Conservation (phyloP, 108 stramenopile genomes). For the Chaetoceros tenuissimus region DNA sequence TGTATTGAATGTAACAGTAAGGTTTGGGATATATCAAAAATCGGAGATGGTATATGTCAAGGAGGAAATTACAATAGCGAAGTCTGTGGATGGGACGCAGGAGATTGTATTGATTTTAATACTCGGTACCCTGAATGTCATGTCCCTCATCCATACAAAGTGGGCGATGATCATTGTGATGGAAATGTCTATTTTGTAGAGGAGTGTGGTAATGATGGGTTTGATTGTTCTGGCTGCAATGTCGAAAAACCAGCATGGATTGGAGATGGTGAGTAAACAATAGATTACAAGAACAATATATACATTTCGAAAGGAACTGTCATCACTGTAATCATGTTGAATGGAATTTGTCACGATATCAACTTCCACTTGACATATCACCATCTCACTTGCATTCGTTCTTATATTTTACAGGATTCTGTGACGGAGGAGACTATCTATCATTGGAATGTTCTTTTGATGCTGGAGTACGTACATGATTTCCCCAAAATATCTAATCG, state of each 20-base stretch:
- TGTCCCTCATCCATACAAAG: neutral
- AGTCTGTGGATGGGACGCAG: neutral
- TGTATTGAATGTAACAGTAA: constrained; percentile 7
- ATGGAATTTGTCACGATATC: too few relatives aligned
- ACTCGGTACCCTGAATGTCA: neutral
- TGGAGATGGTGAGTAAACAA: neutral
- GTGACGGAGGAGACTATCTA: too few relatives aligned
- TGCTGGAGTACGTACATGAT: too few relatives aligned
- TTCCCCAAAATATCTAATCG: too few relatives aligned
- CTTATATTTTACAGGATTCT: too few relatives aligned
- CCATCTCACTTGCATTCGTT: too few relatives aligned
- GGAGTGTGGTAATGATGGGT: constrained; percentile 1
- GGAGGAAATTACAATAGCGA: neutral
- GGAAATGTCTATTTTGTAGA: neutral
- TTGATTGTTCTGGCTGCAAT: neutral
- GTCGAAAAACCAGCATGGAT: neutral
- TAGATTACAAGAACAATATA: too few relatives aligned
- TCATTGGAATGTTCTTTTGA: too few relatives aligned
- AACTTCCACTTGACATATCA: too few relatives aligned
- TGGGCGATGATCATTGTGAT: neutral
- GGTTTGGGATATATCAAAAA: neutral
- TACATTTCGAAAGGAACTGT: too few relatives aligned
- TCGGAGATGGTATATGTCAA: constrained; percentile 2
- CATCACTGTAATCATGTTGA: too few relatives aligned
- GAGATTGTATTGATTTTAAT: neutral